These are phyloP conservation scores for Xylariaceae sp. DNA, from an alignment of 2,329 filamentous ascomycete species.

Conservation along the genomic window DNA sequence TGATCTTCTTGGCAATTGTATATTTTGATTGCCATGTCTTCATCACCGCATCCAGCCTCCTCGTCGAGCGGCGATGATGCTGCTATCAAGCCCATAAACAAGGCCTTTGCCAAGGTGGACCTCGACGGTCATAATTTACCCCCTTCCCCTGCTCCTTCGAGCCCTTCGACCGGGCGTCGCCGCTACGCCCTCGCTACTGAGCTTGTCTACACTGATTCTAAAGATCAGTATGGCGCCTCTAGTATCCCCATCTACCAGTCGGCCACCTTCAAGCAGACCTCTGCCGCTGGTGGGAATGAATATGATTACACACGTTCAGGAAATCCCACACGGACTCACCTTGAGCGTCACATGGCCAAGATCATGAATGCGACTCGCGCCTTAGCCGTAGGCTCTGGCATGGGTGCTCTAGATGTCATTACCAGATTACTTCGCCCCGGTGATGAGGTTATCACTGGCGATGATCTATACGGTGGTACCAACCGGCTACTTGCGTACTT, in stretches of 20 bases:
- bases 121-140: slow-evolving; percentile 79
- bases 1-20: neutral
- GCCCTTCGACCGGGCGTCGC: slow-evolving; percentile 70
- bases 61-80: slow-evolving; percentile 31
- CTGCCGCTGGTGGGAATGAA: slow-evolving; percentile 72
- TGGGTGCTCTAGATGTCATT: slow-evolving; percentile 96
- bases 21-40: slow-evolving; percentile 17
- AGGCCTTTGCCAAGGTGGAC: slow-evolving; percentile 59
- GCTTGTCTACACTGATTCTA: slow-evolving; percentile 90
- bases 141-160: slow-evolving; percentile 89
- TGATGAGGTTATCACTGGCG: slow-evolving; percentile 94
- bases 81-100: slow-evolving; percentile 41
- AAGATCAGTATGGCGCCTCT: slow-evolving; percentile 94
- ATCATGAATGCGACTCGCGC: slow-evolving; percentile 95
- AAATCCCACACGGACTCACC: slow-evolving; percentile 91
- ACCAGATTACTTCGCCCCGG: slow-evolving; percentile 83
- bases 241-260: slow-evolving; percentile 98
- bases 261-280: slow-evolving; percentile 94
- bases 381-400: slow-evolving; percentile 90
- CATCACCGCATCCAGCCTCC: slow-evolving; percentile 28
- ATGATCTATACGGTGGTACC: slow-evolving; percentile 93
- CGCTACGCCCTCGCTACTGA: slow-evolving; percentile 94
- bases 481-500: slow-evolving; percentile 91
- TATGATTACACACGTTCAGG: slow-evolving; percentile 99
- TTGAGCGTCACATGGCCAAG: slow-evolving; percentile 95